phyloP scores from a whole-genome alignment of 345 rosid species.

The Melaleuca alternifolia region DNA sequence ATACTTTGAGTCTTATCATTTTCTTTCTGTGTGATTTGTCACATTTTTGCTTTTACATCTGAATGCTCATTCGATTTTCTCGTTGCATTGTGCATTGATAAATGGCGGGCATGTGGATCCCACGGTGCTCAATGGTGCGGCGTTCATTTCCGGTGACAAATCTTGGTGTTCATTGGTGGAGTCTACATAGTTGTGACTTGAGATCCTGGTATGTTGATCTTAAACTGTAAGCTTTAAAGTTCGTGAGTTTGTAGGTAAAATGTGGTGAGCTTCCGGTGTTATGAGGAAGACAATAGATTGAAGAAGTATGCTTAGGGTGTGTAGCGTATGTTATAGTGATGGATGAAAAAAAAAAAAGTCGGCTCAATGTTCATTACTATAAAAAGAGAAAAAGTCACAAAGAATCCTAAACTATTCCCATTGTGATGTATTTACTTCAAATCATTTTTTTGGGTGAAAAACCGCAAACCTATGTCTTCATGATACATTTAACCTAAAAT shows the following conservation, averaged over 20 bases:
- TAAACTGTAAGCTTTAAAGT: not conserved
- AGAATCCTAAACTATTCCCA: too few species aligned
- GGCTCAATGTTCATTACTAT: not conserved
- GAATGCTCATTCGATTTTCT: not conserved
- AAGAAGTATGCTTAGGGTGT: not conserved
- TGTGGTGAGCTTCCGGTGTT: not conserved
- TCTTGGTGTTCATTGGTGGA: too few species aligned
- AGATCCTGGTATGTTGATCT: too few species aligned
- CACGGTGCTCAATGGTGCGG: not conserved
- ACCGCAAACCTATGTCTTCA: too few species aligned
- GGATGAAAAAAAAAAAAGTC: not conserved
- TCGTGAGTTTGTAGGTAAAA: not conserved
- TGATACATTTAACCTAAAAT: too few species aligned
- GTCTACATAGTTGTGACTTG: too few species aligned
- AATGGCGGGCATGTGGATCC: not conserved
- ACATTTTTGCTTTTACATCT: not conserved
- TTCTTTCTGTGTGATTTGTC: not conserved
- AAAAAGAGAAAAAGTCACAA: too few species aligned
- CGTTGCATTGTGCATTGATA: not conserved
- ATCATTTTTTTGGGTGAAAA: too few species aligned
- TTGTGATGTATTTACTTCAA: too few species aligned
- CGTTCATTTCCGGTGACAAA: too few species aligned
- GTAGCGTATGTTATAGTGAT: not conserved
- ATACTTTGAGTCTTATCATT: not conserved
- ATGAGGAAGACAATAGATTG: not conserved